A percentile compares a stretch with the other conserved stretches of the same genome.
Conservation (phyloP, 495 filamentous ascomycete species). For the Zalerion maritima region DNA sequence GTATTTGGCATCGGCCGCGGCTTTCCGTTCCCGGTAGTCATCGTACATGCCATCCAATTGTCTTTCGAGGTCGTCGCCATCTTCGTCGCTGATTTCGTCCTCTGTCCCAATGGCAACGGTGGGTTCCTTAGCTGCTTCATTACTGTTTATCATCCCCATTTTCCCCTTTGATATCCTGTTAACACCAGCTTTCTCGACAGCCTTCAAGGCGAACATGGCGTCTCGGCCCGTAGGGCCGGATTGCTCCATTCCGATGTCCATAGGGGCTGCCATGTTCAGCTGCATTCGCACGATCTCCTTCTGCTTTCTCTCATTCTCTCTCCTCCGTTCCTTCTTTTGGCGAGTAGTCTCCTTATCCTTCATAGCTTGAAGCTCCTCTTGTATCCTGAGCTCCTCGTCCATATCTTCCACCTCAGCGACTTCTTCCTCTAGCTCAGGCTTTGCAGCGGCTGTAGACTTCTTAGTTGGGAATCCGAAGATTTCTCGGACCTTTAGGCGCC, state of each 20-base stretch:
- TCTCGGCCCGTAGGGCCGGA: slow-evolving; percentile 60
- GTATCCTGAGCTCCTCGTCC: slow-evolving; percentile 85
- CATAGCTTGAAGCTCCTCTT: slow-evolving; percentile 69
- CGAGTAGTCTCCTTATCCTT: slow-evolving; percentile 58
- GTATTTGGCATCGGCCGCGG: slow-evolving; percentile 68
- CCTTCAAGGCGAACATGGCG: slow-evolving; percentile 69
- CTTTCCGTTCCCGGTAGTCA: slow-evolving; percentile 65
- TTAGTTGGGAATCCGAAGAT: slow-evolving; percentile 78
- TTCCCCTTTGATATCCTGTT: slow-evolving; percentile 62
- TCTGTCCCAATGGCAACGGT: slow-evolving; percentile 45
- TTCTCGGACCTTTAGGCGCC: slow-evolving; percentile 81
- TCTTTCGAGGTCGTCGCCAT: slow-evolving; percentile 64
- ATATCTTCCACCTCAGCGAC: slow-evolving; percentile 71
- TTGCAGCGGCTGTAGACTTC: slow-evolving; percentile 40
- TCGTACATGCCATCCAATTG: slow-evolving; percentile 81
- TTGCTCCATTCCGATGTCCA: slow-evolving; percentile 92
- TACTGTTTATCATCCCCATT: slow-evolving; percentile 46
- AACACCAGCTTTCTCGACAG: slow-evolving; percentile 57
- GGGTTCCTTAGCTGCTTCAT: slow-evolving; percentile 40
- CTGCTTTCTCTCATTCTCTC: slow-evolving; percentile 78
- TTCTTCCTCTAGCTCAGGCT: slow-evolving; percentile 40
- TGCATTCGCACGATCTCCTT: slow-evolving; percentile 89
- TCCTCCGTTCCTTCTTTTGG: slow-evolving; percentile 66
- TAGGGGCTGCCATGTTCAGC: slow-evolving; percentile 88
- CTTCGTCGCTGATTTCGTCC: slow-evolving; percentile 54